phyloP scores from a whole-genome alignment of 768 basidiomycete genomes.

The Mycena capillaripes region DNA sequence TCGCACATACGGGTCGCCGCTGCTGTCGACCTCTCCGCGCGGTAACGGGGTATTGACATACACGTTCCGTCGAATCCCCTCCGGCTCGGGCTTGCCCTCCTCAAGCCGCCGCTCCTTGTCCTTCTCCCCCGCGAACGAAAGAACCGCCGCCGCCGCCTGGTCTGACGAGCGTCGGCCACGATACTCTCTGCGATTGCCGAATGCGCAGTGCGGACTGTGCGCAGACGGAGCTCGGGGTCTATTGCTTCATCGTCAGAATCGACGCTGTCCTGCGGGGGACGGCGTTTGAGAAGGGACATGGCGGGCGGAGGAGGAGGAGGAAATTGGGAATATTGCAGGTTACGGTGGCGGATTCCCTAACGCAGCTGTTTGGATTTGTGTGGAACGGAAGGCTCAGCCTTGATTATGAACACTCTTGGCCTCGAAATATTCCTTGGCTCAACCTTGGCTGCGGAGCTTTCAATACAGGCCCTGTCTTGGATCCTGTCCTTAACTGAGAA shows the following conservation, averaged over 20 bases:
- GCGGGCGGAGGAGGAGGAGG: neutral
- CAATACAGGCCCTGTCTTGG: too few relatives aligned
- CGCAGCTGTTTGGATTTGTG: too few relatives aligned
- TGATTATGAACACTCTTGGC: too few relatives aligned
- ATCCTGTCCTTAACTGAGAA: too few relatives aligned
- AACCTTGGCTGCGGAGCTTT: too few relatives aligned
- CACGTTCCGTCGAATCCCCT: conserved; percentile 70
- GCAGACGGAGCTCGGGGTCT: conserved; percentile 89
- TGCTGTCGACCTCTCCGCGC: conserved; percentile 71
- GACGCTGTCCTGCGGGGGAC: conserved; percentile 43
- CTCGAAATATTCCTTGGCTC: too few relatives aligned
- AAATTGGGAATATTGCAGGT: neutral
- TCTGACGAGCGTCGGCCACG: conserved; percentile 79
- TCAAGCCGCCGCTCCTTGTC: conserved; percentile 16
- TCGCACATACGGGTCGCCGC: conserved; percentile 84
- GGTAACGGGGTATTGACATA: conserved; percentile 85
- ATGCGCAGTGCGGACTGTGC: conserved; percentile 94
- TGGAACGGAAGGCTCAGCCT: too few relatives aligned
- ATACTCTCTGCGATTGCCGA: conserved; percentile 92
- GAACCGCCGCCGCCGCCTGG: conserved; percentile 72
- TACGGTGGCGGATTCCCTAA: too few relatives aligned
- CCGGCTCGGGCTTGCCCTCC: neutral
- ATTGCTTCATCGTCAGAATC: conserved; percentile 75
- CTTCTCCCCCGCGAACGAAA: conserved; percentile 67
- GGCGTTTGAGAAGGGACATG: conserved; percentile 31